phyloP scores from a whole-genome alignment of 2,329 filamentous ascomycete species.

The Byssochlamys sp. region DNA sequence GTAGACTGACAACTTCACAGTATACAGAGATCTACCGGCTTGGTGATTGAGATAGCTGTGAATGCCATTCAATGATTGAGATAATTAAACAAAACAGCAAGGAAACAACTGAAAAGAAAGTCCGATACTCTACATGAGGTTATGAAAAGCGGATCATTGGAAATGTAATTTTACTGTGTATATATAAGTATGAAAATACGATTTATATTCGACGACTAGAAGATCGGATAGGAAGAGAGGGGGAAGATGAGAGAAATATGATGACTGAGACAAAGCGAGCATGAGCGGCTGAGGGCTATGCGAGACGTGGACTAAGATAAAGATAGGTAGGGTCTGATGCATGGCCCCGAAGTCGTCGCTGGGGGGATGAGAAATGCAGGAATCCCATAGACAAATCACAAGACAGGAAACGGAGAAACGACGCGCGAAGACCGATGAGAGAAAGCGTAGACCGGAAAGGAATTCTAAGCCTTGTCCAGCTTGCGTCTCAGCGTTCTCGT shows the following conservation, averaged over 20 bases:
- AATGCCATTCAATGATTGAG: too few species aligned
- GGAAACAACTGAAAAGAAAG: neutral
- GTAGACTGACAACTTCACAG: too few species aligned
- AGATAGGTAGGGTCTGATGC: neutral
- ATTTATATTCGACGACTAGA: neutral
- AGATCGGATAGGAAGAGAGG: neutral
- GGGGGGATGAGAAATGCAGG: neutral
- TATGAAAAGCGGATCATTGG: neutral
- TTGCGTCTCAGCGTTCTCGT: conserved; percentile 82
- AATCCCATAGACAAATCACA: neutral
- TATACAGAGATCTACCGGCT: too few species aligned
- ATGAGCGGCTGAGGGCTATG: neutral
- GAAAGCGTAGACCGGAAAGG: conserved; percentile 3
- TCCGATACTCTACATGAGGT: neutral
- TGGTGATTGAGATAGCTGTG: too few species aligned
- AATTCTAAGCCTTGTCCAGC: conserved; percentile 52
- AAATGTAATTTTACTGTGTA: neutral
- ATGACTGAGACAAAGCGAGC: neutral
- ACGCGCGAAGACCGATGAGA: neutral
- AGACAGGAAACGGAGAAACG: conserved; percentile 1
- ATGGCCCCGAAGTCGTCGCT: neutral
- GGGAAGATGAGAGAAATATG: neutral
- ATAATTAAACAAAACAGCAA: neutral
- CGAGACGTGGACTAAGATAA: neutral
- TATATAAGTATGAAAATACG: neutral